Conservation (phyloP, 2,329 filamentous ascomycete species). For the Penicillium rolfsii region DNA sequence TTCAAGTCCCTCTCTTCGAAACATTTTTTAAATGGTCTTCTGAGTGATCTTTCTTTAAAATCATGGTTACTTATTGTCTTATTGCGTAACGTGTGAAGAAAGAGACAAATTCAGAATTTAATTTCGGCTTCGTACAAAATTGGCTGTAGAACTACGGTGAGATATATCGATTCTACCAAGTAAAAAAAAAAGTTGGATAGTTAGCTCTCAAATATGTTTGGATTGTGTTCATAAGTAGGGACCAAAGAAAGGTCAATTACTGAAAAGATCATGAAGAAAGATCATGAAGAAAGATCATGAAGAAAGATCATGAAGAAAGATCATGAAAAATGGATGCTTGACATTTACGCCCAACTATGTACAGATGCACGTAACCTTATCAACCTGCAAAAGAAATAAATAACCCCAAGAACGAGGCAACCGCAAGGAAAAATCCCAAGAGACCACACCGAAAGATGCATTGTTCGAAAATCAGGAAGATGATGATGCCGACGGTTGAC, state of each 20-base stretch:
- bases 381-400: not conserved
- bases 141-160: too few species aligned
- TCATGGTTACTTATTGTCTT: too few species aligned
- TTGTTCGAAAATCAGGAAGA: constrained; percentile 12
- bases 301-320: constrained; percentile 9
- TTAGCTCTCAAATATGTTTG: too few species aligned
- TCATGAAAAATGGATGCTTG: constrained; percentile 5
- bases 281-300: constrained; percentile 9
- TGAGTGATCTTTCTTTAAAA: too few species aligned
- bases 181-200: too few species aligned
- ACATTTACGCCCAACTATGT: constrained; percentile 1
- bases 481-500: constrained; percentile 10
- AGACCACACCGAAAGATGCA: constrained; percentile 13
- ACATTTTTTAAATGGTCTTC: too few species aligned
- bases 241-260: not conserved
- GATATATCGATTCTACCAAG: too few species aligned
- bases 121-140: too few species aligned
- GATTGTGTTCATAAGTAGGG: too few species aligned
- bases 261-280: constrained; percentile 4
- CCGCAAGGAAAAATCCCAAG: not conserved
- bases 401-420: not conserved
- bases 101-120: too few species aligned
- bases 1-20: too few species aligned
- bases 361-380: constrained; percentile 7
- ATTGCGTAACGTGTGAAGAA: too few species aligned